Evolutionary conservation across 805 yeast species (phyloP).

Genomic region (Suhomyces faveliae): DNA sequence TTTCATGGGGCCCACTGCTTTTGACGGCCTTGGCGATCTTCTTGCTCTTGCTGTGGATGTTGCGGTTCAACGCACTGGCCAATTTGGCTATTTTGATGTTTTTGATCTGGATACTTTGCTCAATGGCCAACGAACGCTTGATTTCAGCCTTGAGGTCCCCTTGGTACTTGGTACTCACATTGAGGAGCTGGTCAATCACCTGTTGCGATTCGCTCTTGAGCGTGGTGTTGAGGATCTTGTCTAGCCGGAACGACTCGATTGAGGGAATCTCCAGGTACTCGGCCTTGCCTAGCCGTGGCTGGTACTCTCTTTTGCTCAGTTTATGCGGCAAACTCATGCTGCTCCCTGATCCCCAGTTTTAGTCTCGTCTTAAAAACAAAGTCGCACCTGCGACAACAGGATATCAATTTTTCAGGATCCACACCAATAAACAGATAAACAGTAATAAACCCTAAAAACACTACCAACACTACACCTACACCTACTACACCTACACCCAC

Average conservation of each 20-base stretch:
- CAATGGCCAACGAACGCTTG: constrained; percentile 31
- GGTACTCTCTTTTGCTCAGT: constrained; percentile 10
- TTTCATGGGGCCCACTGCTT: constrained; percentile 2
- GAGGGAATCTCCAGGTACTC: constrained; percentile 22
- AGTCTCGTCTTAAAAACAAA: not conserved
- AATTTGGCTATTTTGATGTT: constrained; percentile 37
- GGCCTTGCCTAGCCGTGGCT: constrained; percentile 10
- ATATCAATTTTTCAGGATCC: not conserved
- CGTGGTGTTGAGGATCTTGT: constrained; percentile 24
- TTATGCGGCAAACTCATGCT: constrained; percentile 2
- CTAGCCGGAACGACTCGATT: constrained; percentile 31
- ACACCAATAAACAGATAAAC: too few relatives aligned
- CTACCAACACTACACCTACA: not conserved
- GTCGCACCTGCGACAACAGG: not conserved
- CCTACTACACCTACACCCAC: not conserved
- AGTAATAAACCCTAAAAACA: not conserved
- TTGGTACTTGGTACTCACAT: constrained; percentile 32
- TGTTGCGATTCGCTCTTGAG: constrained; percentile 28
- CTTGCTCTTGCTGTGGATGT: constrained; percentile 11
- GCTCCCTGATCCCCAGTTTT: not conserved
- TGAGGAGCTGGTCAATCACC: constrained; percentile 26
- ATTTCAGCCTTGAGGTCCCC: constrained; percentile 36
- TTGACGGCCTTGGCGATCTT: constrained; percentile 3
- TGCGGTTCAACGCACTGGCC: constrained; percentile 20
- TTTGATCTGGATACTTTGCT: constrained; percentile 41